A percentile compares a stretch with the other conserved stretches of the same genome.
Conservation (phyloP, 371 early-diverging fungal genomes). For the Entomophthora muscae region DNA sequence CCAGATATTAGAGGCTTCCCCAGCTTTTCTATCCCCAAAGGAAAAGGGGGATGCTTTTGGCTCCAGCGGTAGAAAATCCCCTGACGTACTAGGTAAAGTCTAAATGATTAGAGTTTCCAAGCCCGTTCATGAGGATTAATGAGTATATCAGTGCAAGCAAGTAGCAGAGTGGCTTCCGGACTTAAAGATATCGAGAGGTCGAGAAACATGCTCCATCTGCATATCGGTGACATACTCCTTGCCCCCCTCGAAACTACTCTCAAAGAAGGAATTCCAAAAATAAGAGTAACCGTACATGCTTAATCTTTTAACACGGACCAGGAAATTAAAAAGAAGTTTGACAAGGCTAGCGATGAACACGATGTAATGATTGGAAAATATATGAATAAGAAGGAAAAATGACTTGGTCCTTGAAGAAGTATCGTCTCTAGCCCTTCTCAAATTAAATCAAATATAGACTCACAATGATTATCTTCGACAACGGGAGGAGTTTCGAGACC, state of each 20-base stretch:
- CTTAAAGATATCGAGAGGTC: conserved; percentile 40
- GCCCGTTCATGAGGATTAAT: too few relatives aligned
- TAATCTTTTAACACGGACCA: too few relatives aligned
- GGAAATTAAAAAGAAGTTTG: conserved; percentile 42
- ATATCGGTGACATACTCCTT: conserved; percentile 41
- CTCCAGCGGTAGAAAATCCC: too few relatives aligned
- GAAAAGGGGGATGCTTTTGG: too few relatives aligned
- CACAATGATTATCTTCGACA: conserved; percentile 29
- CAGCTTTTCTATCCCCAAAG: too few relatives aligned
- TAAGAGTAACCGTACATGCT: conserved; percentile 46
- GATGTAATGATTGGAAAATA: conserved; percentile 35
- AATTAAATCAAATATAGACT: neutral
- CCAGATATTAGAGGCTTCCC: too few relatives aligned
- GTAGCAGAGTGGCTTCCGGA: conserved; percentile 32
- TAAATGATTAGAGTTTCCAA: too few relatives aligned
- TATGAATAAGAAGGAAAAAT: conserved; percentile 37
- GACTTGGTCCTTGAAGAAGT: conserved; percentile 36
- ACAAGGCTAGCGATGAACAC: conserved; percentile 41
- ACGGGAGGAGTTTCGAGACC: conserved; percentile 33
- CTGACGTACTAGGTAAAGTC: too few relatives aligned
- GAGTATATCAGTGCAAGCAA: conserved; percentile 27
- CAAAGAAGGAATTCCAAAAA: conserved; percentile 28
- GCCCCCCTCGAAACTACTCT: conserved; percentile 38
- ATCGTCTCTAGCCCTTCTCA: too few relatives aligned
- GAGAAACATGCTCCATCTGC: conserved; percentile 28